Conservation (phyloP, 2,329 filamentous ascomycete genomes). For the Huntiella bhutanensis region DNA sequence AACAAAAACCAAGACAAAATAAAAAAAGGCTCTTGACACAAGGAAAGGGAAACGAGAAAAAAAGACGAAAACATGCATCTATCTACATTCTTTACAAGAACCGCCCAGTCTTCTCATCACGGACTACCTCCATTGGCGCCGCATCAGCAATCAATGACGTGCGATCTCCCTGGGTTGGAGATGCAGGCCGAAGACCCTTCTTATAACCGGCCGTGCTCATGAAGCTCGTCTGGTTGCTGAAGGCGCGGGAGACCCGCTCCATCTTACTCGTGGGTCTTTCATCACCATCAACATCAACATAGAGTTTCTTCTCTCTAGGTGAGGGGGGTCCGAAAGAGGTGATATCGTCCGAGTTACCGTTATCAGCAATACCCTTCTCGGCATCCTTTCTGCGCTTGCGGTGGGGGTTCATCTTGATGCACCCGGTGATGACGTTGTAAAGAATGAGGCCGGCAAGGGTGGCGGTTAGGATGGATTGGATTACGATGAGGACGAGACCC, state of each 20-base stretch:
- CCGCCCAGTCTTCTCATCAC: constrained; percentile 1
- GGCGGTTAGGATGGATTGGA: constrained; percentile 71
- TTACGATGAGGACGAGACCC: constrained; percentile 79
- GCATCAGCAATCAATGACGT: constrained; percentile 20
- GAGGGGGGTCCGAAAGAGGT: constrained; percentile 77
- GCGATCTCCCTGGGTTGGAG: constrained; percentile 13
- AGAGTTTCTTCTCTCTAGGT: constrained; percentile 32
- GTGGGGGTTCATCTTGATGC: constrained; percentile 77
- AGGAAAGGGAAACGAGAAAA: neutral
- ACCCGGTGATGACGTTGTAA: constrained; percentile 71
- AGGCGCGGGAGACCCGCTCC: neutral
- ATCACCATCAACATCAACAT: constrained; percentile 14
- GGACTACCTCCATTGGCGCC: constrained; percentile 17
- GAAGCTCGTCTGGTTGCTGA: constrained; percentile 2
- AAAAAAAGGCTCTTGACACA: neutral
- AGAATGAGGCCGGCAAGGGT: constrained; percentile 70
- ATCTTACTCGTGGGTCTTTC: neutral
- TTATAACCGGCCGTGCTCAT: constrained; percentile 4
- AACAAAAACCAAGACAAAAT: constrained; percentile 1
- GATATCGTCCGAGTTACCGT: constrained; percentile 36
- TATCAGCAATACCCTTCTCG: constrained; percentile 36
- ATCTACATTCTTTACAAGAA: neutral
- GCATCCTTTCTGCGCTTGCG: constrained; percentile 73
- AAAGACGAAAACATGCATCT: neutral
- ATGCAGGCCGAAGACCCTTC: constrained; percentile 15